Evolutionary conservation across 2,329 filamentous ascomycete species (phyloP).

Genomic region (Chaetomium sp.): DNA sequence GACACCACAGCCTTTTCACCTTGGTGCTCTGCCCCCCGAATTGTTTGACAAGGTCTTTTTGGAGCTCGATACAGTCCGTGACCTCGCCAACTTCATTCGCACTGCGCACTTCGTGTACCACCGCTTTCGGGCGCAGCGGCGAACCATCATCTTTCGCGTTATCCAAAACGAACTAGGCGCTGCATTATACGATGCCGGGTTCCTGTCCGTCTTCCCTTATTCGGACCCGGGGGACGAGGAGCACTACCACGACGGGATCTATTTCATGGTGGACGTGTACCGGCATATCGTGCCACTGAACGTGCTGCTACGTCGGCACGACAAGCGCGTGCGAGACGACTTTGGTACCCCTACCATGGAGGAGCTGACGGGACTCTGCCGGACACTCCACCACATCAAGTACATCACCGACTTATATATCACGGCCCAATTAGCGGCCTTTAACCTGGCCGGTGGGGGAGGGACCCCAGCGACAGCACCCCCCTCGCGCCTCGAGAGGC

Average conservation of each 20-base stretch:
- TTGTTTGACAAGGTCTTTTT: constrained; percentile 16
- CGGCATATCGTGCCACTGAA: constrained; percentile 9
- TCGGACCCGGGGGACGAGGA: background rate
- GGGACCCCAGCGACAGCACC: constrained; percentile 5
- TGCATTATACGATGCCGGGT: constrained; percentile 12
- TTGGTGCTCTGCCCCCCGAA: background rate
- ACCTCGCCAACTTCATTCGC: constrained; percentile 20
- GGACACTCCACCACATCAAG: constrained; percentile 14
- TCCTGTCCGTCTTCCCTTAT: constrained; percentile 19
- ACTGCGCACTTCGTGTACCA: constrained; percentile 16
- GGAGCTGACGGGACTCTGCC: constrained; percentile 13
- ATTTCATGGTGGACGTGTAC: constrained; percentile 9
- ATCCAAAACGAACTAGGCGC: constrained; percentile 24
- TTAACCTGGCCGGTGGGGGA: constrained; percentile 3
- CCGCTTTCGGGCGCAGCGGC: constrained; percentile 6
- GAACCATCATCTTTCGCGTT: constrained; percentile 5
- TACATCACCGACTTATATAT: constrained; percentile 15
- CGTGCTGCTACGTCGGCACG: too few relatives aligned
- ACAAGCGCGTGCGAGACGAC: background rate
- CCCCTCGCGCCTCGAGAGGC: constrained; percentile 16
- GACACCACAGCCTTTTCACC: too few relatives aligned
- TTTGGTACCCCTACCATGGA: background rate
- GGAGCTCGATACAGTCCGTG: constrained; percentile 9
- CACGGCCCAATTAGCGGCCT: background rate
- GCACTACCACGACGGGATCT: constrained; percentile 2